Evolutionary conservation across 139 green algal species (phyloP), one percentile per base, ranked within the genome.

Genomic region (Chlamydomonas sp.): DNA sequence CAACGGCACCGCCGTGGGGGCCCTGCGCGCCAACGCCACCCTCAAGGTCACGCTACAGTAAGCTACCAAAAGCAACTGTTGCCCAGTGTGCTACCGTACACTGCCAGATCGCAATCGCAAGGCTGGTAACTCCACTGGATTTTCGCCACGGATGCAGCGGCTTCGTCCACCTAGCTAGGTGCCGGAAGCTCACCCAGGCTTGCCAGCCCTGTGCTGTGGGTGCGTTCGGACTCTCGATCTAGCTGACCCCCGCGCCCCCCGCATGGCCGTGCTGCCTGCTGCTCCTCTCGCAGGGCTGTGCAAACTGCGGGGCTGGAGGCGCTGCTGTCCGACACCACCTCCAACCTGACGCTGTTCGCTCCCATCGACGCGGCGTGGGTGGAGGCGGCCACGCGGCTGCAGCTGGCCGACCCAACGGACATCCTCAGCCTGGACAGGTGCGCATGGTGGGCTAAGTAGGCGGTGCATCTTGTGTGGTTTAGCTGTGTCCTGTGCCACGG

Each of bases 351-450:
- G 72, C 82, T 87, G 60, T 62, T 87, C 12, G 82, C 82, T 1
- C 82, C 82, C 14, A 63, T n/a, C 10, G 82, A 87, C 15, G 82
- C 58, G 31, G 82, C 82, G 14, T 87, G 82, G 82, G 1, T 12
- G n/a, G 72, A 63, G 60, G 82, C 61, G 16, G 82, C 72, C 10
- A 58, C 10, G 2, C 82, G 31, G n/a, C 61, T 87, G 71, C n/a
- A 80, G n/a, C n/a, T 80, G 71, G 10, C 9, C 60, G 17, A 18
- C 3, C 12, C 68, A 1, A n/a, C 78, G 18, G 59, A 78, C 3
- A 4, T 86, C 14, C 80, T 78, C 17, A 20, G 6, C 5, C 67
- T 64, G 67, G 63, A n/a, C 67, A 7, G 6, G 80, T 85, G 80
- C 60, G 80, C 7, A 14, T 1, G 1, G 17, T 2, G 16, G 12